Conservation (phyloP, 805 yeast genomes). For the Starmerella lactis-condensi region DNA sequence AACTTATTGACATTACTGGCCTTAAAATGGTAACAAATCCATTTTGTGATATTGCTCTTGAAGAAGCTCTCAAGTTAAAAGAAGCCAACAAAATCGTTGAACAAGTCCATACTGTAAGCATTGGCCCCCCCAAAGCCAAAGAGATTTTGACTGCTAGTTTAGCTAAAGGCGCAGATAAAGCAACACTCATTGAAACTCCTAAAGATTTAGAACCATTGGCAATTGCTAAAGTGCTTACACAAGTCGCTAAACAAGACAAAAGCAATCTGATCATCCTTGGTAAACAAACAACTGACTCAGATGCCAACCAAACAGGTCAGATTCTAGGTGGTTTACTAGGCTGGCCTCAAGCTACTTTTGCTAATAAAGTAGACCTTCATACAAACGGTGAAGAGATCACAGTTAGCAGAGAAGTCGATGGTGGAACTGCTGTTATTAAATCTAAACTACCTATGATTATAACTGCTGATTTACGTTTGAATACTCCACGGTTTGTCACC, state of each 20-base stretch:
- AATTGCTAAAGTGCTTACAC: constrained; percentile 68
- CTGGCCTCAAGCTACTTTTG: constrained; percentile 96
- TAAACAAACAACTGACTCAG: constrained; percentile 93
- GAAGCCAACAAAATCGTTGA: constrained; percentile 51
- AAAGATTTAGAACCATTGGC: constrained; percentile 66
- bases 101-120: constrained; percentile 72
- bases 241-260: constrained; percentile 48
- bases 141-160: constrained; percentile 76
- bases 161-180: constrained; percentile 85
- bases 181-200: constrained; percentile 65
- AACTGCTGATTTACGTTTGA: constrained; percentile 83
- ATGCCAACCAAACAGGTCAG: constrained; percentile 87
- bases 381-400: constrained; percentile 34
- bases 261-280: constrained; percentile 78
- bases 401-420: constrained; percentile 86
- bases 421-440: constrained; percentile 70
- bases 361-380: constrained; percentile 57
- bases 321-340: constrained; percentile 81
- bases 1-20: constrained; percentile 75
- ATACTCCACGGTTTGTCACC: constrained; percentile 90
- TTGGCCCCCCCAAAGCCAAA: constrained; percentile 73
- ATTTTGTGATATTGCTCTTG: constrained; percentile 93
- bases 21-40: constrained; percentile 89
- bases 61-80: constrained; percentile 71
- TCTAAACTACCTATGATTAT: constrained; percentile 69